Conservation (phyloP, 441 rosid species). For the Populus trichocarpa region DNA sequence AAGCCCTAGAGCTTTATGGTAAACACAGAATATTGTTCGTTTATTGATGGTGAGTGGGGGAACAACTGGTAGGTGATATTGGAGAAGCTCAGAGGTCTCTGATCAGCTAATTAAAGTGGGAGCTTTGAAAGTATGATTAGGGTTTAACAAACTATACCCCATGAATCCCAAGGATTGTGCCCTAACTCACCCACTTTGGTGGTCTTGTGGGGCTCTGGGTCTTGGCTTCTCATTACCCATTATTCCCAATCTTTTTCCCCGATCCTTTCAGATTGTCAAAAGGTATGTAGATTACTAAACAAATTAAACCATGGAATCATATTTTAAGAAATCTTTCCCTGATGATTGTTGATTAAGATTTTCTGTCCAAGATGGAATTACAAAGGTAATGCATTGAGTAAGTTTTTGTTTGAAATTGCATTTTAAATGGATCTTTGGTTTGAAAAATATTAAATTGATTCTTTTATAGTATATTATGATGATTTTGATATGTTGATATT, state of each 20-base stretch:
- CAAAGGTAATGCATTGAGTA: too few relatives aligned
- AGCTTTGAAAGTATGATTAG: conserved; percentile 6
- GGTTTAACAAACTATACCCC: not conserved
- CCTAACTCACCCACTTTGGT: not conserved
- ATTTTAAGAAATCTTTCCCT: too few relatives aligned
- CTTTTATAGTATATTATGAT: too few relatives aligned
- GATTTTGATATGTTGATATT: too few relatives aligned
- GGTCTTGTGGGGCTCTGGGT: not conserved
- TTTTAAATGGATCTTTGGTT: too few relatives aligned
- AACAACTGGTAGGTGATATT: conserved; percentile 20
- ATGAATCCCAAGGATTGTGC: conserved; percentile 5
- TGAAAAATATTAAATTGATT: too few relatives aligned
- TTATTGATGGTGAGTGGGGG: conserved; percentile 10
- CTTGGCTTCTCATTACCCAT: not conserved
- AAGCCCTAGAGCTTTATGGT: not conserved
- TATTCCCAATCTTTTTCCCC: not conserved
- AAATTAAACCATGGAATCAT: too few relatives aligned
- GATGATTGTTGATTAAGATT: too few relatives aligned
- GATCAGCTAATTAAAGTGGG: conserved; percentile 12
- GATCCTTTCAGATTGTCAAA: not conserved
- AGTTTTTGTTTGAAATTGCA: too few relatives aligned
- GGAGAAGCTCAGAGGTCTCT: conserved; percentile 23
- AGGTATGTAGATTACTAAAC: too few relatives aligned
- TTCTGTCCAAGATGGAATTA: too few relatives aligned
- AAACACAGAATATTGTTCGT: not conserved